phyloP scores from a whole-genome alignment of 371 early-diverging fungal species.

The Chytridium lagenaria region DNA sequence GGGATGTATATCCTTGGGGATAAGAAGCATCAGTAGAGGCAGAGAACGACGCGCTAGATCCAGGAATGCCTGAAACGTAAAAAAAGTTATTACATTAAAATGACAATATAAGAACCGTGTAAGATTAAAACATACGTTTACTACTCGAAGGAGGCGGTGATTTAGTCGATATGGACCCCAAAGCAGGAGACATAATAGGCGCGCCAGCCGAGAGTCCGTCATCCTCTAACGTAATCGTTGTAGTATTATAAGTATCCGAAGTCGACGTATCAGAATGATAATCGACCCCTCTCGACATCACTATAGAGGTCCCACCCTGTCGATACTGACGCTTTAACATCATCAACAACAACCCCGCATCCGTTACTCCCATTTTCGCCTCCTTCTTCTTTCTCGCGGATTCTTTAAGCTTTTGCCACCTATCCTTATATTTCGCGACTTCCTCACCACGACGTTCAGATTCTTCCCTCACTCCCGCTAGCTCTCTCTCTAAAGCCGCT shows the following conservation, averaged over 20 bases:
- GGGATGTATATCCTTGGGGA: too few relatives aligned
- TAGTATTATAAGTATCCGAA: background rate
- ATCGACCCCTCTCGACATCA: background rate
- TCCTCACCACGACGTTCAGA: slow-evolving; percentile 57
- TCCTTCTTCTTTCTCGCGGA: slow-evolving; percentile 73
- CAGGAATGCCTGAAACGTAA: too few relatives aligned
- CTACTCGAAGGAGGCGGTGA: background rate
- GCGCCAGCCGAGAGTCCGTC: background rate
- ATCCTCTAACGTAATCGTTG: slow-evolving; percentile 1
- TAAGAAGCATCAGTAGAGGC: too few relatives aligned
- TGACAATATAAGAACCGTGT: too few relatives aligned
- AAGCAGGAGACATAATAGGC: too few relatives aligned
- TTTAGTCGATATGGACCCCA: background rate
- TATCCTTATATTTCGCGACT: slow-evolving; percentile 78
- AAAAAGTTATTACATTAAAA: too few relatives aligned
- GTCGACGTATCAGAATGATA: background rate
- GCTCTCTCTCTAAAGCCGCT: slow-evolving; percentile 60
- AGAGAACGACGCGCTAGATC: too few relatives aligned
- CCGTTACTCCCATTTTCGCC: slow-evolving; percentile 25
- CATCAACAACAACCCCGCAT: background rate
- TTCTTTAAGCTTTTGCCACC: slow-evolving; percentile 90
- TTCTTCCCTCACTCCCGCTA: slow-evolving; percentile 55
- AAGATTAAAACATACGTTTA: background rate
- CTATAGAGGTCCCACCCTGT: background rate
- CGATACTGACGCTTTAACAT: background rate